Evolutionary conservation across 768 basidiomycete species (phyloP).

Genomic region (Suillus cothurnatus): DNA sequence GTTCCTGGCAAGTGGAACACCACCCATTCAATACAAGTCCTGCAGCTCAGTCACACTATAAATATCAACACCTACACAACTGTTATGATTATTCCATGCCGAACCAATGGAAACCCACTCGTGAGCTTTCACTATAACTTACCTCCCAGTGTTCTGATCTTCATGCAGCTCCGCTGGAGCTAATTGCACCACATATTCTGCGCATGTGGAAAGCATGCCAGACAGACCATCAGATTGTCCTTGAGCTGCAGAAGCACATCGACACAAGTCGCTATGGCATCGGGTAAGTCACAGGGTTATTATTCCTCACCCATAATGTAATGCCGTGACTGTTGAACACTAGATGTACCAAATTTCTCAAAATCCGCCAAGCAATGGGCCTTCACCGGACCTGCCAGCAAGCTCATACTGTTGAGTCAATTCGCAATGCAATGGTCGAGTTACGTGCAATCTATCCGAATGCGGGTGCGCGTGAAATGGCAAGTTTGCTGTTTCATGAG

Average conservation of each 20-base stretch:
- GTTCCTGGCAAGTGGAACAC: too few relatives aligned
- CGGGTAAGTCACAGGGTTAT: conserved; percentile 13
- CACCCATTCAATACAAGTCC: too few relatives aligned
- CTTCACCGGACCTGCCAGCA: conserved; percentile 20
- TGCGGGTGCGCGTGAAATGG: conserved; percentile 30
- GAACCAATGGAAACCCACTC: conserved; percentile 8
- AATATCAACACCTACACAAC: neutral
- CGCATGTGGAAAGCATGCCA: conserved; percentile 27
- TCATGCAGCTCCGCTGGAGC: conserved; percentile 16
- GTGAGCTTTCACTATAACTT: conserved; percentile 2
- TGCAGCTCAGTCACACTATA: too few relatives aligned
- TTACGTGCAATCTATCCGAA: conserved; percentile 26
- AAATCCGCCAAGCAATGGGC: conserved; percentile 20
- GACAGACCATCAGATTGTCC: conserved; percentile 30
- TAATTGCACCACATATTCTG: conserved; percentile 15
- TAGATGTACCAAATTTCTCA: neutral
- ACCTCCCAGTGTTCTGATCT: neutral
- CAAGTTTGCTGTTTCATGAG: conserved; percentile 24
- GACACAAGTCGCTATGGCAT: conserved; percentile 26
- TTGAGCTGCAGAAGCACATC: conserved; percentile 23
- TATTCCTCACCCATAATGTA: neutral
- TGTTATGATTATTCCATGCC: neutral
- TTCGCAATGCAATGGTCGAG: conserved; percentile 19
- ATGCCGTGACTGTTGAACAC: too few relatives aligned
- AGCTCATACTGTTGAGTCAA: conserved; percentile 24